These are phyloP conservation scores for Lipomyces mesembrius DNA, from an alignment of 805 yeast species.

Conservation along the genomic window DNA sequence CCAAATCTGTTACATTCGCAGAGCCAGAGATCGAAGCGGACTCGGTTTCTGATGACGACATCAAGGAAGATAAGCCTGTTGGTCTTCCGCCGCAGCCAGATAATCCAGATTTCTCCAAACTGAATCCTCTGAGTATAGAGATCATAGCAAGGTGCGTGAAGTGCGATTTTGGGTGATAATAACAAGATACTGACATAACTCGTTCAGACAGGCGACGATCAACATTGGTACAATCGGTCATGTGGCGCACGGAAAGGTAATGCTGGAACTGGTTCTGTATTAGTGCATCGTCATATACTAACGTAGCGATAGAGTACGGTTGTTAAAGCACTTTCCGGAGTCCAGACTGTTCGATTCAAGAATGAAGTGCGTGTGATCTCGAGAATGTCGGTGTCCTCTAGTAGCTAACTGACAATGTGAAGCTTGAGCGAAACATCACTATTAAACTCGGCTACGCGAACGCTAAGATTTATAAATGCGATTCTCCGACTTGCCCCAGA, in stretches of 20 bases:
- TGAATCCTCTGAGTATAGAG: constrained; percentile 91
- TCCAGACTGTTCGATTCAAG: constrained; percentile 98
- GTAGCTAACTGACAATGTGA: background rate
- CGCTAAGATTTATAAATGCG: constrained; percentile 95
- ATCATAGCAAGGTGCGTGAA: constrained; percentile 64
- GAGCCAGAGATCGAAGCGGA: constrained; percentile 63
- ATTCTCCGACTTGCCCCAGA: constrained; percentile 80
- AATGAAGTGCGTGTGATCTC: constrained; percentile 60
- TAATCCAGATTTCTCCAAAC: constrained; percentile 75
- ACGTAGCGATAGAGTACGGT: constrained; percentile 61
- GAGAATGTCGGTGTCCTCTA: background rate
- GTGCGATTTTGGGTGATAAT: background rate
- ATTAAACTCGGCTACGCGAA: constrained; percentile 98
- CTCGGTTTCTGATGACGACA: constrained; percentile 66
- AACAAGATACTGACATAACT: background rate
- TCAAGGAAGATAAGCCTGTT: constrained; percentile 91
- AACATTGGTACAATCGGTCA: constrained; percentile 98
- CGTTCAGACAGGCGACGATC: constrained; percentile 91
- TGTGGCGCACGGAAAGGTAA: constrained; percentile 85
- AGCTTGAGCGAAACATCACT: constrained; percentile 95
- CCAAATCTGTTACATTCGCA: constrained; percentile 85
- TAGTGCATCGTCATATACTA: background rate
- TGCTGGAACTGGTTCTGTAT: background rate
- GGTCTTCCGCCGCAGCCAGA: constrained; percentile 97
- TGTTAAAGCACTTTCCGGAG: constrained; percentile 96